A percentile compares a stretch with the other conserved stretches of the same genome.
Conservation (phyloP, 257 asterid genomes). For the Marsdenia floribunda region DNA sequence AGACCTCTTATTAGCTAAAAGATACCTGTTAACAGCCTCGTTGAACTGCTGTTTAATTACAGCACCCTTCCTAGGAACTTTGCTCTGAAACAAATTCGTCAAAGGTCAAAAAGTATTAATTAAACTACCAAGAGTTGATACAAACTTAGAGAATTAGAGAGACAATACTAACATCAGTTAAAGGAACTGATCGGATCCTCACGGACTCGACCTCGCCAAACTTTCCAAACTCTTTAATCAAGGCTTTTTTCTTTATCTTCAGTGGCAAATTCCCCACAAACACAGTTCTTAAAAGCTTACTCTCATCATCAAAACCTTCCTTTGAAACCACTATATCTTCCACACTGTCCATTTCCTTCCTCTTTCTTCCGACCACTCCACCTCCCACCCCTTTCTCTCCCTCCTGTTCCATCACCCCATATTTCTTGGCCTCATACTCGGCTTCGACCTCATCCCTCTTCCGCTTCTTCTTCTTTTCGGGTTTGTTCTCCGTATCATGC, state of each 20-base stretch:
- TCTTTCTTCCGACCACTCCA: conserved; percentile 62
- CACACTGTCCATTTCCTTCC: conserved; percentile 78
- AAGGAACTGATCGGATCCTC: conserved; percentile 86
- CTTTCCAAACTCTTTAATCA: conserved; percentile 63
- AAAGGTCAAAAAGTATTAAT: neutral
- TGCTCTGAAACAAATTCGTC: conserved; percentile 43
- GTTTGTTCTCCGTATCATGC: neutral
- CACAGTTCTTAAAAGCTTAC: conserved; percentile 78
- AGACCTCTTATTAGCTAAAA: neutral
- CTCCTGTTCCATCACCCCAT: conserved; percentile 41
- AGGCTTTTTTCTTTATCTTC: conserved; percentile 71
- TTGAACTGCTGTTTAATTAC: conserved; percentile 65
- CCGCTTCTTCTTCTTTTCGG: conserved; percentile 64
- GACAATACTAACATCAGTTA: conserved; percentile 60
- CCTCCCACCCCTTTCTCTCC: conserved; percentile 22
- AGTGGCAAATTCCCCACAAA: conserved; percentile 87
- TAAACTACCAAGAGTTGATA: neutral
- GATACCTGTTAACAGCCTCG: conserved; percentile 72
- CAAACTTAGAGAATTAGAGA: neutral
- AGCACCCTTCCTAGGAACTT: conserved; percentile 85
- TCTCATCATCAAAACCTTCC: conserved; percentile 92
- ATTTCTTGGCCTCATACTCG: conserved; percentile 63
- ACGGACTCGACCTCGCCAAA: conserved; percentile 91
- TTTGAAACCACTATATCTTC: conserved; percentile 67
- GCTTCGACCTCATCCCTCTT: conserved; percentile 89